These are phyloP conservation scores for Aspergillus alliaceus DNA, from an alignment of 2,329 filamentous ascomycete species.

Conservation along the genomic window DNA sequence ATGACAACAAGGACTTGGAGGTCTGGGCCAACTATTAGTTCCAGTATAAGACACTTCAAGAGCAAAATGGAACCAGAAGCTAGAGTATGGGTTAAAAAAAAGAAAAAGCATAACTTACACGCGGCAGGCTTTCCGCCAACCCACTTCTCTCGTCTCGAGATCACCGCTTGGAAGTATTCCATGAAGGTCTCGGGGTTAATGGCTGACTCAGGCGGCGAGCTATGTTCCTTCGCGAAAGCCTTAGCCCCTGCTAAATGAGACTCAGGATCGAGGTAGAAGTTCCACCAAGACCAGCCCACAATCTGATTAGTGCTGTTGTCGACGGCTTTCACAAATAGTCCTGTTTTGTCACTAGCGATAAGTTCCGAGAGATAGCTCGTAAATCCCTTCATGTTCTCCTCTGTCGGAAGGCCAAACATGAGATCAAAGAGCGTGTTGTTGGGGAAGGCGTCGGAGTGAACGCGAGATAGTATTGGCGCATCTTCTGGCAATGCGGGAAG, in stretches of 20 bases:
- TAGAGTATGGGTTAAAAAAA: no score
- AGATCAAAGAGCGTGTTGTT: not conserved
- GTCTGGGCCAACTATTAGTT: not conserved
- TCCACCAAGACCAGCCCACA: not conserved
- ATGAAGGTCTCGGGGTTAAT: not conserved
- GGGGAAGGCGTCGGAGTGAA: not conserved
- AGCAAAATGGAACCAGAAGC: no score
- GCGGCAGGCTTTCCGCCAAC: not conserved
- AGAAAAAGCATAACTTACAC: not conserved
- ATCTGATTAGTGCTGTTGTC: not conserved
- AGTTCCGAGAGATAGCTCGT: not conserved
- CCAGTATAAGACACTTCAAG: not conserved
- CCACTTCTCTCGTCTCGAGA: not conserved
- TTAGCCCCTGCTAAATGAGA: not conserved
- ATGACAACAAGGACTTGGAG: not conserved
- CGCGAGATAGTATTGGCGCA: not conserved
- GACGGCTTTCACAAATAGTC: not conserved
- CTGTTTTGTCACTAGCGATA: not conserved
- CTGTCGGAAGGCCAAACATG: not conserved
- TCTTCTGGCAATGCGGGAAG: not conserved
- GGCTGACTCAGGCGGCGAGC: not conserved
- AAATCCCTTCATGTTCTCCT: not conserved
- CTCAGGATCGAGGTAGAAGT: not conserved
- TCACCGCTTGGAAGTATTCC: not conserved
- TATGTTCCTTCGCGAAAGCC: not conserved